These are phyloP conservation scores for Sonneratia alba DNA, from an alignment of 345 rosid genomes.

Conservation along the genomic window DNA sequence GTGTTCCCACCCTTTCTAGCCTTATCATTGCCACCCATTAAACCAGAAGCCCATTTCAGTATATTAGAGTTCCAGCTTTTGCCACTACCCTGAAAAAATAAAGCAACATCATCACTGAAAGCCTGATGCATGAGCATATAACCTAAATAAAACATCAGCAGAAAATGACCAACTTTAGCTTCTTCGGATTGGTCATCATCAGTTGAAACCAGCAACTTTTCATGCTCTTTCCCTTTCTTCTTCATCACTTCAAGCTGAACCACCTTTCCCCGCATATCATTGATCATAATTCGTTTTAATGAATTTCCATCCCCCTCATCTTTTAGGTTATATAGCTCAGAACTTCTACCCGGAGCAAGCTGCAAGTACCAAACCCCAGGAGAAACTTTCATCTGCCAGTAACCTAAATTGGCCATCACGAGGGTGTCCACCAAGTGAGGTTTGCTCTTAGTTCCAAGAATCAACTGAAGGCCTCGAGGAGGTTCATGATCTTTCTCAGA, in stretches of 20 bases:
- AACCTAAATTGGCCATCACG: constrained; percentile 99
- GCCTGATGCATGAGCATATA: not conserved
- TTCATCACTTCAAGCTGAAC: constrained; percentile 85
- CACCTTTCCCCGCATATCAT: constrained; percentile 92
- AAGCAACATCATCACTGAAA: not conserved
- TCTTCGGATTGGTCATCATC: constrained; percentile 41
- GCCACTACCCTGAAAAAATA: constrained; percentile 29
- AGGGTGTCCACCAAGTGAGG: constrained; percentile 95
- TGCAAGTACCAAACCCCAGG: constrained; percentile 98
- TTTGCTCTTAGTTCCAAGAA: constrained; percentile 83
- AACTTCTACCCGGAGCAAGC: constrained; percentile 97
- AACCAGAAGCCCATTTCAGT: constrained; percentile 88
- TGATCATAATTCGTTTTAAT: constrained; percentile 62
- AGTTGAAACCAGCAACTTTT: constrained; percentile 60
- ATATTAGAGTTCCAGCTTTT: constrained; percentile 79
- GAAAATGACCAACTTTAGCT: constrained; percentile 35
- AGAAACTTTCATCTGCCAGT: constrained; percentile 99
- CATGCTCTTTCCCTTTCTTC: constrained; percentile 89
- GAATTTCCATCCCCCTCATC: constrained; percentile 44
- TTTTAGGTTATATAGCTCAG: constrained; percentile 65
- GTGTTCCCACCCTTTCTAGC: constrained; percentile 26
- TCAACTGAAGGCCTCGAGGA: constrained; percentile 97
- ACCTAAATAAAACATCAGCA: not conserved
- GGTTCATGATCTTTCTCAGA: constrained; percentile 93
- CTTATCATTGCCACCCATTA: constrained; percentile 61